Base-by-base conservation (phyloP, 2,329 filamentous ascomycete genomes). In the Botrytis porri region DNA sequence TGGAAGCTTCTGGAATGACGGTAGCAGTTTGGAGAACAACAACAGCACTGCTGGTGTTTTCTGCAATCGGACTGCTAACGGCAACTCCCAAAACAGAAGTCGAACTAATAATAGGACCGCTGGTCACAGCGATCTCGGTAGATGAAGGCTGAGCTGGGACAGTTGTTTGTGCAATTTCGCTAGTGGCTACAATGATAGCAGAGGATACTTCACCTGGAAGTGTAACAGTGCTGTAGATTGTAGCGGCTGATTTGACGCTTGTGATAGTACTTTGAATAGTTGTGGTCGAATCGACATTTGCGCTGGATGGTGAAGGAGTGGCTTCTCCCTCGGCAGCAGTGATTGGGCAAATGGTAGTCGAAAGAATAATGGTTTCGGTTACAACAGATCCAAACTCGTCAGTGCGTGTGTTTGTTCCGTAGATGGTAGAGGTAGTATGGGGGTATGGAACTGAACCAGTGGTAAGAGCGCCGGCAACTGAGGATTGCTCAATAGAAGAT, bases 351-450 rank as follows among this genome's bases (percentile, higher is more conserved):
- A 70, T 64, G 25, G 59, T 70, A 12, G 69, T 70, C 25, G 69
- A 70, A 45, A 70, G 59, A 64, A 70, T 70, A 43, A 64, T 20
- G n/a, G 69, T 70, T 29, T 70, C 69, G 22, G 69, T 70, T 14
- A 70, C 69, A 37, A 70, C 57, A 54, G 59, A 70, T 51, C 69
- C 69, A 45, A 70, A 32, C 20, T 70, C 69, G 45, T 64, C 69
- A 25, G 60, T 70, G 35, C 59, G 69, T 20, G 60, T 71, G 22
- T 57, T 71, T 32, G 18, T 65, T 41, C 59, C 69, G n/a, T 65
- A 72, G 22, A 60, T 61, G 32, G 62, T 72, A 37, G 51, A 60
- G 25, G 48, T 69, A 14, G 41, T 69, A 9, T 57, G 51, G 20
- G 70, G 32, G n/a, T 45, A 22, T 60, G 39, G 39, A n/a, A 59